phyloP scores from a whole-genome alignment of 345 rosid genomes.

The Acer negundo region DNA sequence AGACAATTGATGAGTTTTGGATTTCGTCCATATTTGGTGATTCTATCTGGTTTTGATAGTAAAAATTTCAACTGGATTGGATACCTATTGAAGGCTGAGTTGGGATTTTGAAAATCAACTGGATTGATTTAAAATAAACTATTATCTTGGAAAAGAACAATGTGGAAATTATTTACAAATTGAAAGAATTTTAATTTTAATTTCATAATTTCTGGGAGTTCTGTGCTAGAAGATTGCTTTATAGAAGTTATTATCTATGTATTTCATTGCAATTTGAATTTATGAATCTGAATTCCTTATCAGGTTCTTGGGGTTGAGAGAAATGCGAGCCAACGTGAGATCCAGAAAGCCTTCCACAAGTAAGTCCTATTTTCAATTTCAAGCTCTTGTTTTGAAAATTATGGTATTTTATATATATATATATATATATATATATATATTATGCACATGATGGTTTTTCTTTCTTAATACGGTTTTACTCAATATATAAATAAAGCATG shows the following conservation, averaged over 20 bases:
- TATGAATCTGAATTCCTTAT: background rate
- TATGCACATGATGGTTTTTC: background rate
- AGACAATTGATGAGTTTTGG: no score
- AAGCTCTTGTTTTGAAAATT: background rate
- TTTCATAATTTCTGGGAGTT: background rate
- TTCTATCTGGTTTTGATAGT: background rate
- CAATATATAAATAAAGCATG: background rate
- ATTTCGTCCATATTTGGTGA: background rate
- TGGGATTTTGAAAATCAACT: background rate
- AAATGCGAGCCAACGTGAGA: slow-evolving; percentile 84
- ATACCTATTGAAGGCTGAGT: background rate
- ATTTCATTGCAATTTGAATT: background rate
- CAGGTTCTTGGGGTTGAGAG: slow-evolving; percentile 92
- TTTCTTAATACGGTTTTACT: background rate
- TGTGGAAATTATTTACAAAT: background rate
- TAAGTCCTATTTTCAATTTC: slow-evolving; percentile 27
- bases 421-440: background rate
- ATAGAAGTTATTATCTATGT: background rate
- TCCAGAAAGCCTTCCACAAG: slow-evolving; percentile 99
- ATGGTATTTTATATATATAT: background rate
- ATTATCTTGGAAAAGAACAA: background rate
- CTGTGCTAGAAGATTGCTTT: background rate
- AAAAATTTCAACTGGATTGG: background rate
- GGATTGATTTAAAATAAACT: background rate
- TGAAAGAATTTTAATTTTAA: background rate